A percentile compares a stretch with the other conserved stretches of the same genome.
Conservation (phyloP, 2,329 filamentous ascomycete genomes). For the Didymella pomorum region DNA sequence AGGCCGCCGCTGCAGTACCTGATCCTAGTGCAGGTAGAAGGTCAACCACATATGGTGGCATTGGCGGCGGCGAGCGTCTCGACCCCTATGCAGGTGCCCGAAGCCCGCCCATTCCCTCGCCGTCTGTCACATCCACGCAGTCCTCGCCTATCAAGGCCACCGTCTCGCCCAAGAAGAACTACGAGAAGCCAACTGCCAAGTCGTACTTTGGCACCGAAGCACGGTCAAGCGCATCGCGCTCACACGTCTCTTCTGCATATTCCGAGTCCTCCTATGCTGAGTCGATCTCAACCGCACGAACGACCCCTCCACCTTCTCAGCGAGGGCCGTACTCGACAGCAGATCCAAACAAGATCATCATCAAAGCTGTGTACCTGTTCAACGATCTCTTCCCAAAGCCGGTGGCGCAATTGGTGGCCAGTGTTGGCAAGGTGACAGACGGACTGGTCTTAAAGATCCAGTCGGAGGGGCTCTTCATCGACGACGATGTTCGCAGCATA, state of each 20-base stretch:
- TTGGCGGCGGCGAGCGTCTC: constrained; percentile 71
- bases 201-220: constrained; percentile 64
- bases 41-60: constrained; percentile 50
- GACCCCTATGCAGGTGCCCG: constrained; percentile 72
- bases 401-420: constrained; percentile 85
- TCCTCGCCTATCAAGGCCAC: constrained; percentile 51
- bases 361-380: constrained; percentile 91
- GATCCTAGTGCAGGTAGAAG: constrained; percentile 37
- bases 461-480: constrained; percentile 94
- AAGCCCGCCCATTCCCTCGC: constrained; percentile 60
- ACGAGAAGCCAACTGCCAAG: constrained; percentile 61
- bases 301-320: constrained; percentile 81
- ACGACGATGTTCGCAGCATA: constrained; percentile 90
- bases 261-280: constrained; percentile 89
- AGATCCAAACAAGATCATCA: constrained; percentile 94
- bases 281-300: constrained; percentile 82
- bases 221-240: constrained; percentile 35
- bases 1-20: constrained; percentile 31
- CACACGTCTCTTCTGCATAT: constrained; percentile 60
- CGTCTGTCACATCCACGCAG: constrained; percentile 48
- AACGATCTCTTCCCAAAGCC: constrained; percentile 91
- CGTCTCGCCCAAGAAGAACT: constrained; percentile 52
- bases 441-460: constrained; percentile 91
- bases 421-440: constrained; percentile 85
- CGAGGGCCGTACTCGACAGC: constrained; percentile 83